Conservation (phyloP, 305 asterid species). For the Plantago coronopus region DNA sequence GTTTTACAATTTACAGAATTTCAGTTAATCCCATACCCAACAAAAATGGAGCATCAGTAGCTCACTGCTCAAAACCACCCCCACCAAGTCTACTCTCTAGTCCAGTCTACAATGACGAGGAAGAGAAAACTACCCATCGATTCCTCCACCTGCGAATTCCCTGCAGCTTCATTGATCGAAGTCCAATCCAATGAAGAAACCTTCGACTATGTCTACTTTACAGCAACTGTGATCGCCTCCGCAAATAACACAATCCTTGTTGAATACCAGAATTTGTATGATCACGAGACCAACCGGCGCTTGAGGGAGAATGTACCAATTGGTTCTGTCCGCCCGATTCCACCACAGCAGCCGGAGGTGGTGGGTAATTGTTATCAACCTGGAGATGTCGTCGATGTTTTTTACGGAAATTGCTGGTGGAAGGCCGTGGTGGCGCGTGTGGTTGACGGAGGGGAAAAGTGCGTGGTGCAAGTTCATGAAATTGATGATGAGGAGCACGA, state of each 20-base stretch:
- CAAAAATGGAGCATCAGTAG: no score
- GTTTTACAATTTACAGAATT: no score
- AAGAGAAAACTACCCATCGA: no score
- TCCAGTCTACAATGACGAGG: no score
- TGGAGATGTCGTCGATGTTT: conserved; percentile 61
- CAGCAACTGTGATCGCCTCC: conserved; percentile 39
- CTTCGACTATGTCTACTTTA: conserved; percentile 39
- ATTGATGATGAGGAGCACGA: conserved; percentile 52
- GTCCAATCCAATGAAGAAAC: conserved; percentile 52
- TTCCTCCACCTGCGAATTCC: no score
- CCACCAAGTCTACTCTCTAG: no score
- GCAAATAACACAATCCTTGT: conserved; percentile 28
- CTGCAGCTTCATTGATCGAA: conserved; percentile 37
- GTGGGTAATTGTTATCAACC: conserved; percentile 18
- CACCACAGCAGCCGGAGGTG: conserved; percentile 26
- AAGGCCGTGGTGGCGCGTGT: conserved; percentile 39
- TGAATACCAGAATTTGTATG: conserved; percentile 42
- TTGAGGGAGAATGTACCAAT: conserved; percentile 37
- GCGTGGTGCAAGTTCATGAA: conserved; percentile 35
- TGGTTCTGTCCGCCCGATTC: conserved; percentile 42
- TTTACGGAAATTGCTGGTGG: conserved; percentile 73
- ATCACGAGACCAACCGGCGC: conserved; percentile 33
- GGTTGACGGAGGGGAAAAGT: conserved; percentile 32
- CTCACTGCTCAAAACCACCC: no score
- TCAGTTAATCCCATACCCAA: no score